A percentile compares a stretch with the other conserved stretches of the same genome.
Conservation (phyloP, 345 rosid species). For the Combretum micranthum region DNA sequence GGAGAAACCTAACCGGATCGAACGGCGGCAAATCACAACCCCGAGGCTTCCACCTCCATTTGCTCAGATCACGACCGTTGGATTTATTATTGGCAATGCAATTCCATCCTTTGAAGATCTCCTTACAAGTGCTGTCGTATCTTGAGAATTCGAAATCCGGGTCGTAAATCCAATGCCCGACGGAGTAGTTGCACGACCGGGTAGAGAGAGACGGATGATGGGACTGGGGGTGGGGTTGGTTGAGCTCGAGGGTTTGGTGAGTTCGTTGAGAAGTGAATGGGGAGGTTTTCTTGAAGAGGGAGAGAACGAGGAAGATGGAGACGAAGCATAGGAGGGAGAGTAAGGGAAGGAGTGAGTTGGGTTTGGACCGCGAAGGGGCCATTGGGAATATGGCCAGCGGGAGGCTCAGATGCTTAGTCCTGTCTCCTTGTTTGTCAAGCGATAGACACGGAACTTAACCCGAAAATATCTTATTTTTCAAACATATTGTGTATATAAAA, state of each 20-base stretch:
- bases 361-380: slow-evolving; percentile 43
- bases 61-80: slow-evolving; percentile 45
- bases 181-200: slow-evolving; percentile 45
- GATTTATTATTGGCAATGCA: slow-evolving; percentile 64
- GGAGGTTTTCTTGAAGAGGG: slow-evolving; percentile 23
- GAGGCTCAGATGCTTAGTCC: not conserved
- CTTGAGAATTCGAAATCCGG: slow-evolving; percentile 22
- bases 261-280: slow-evolving; percentile 15
- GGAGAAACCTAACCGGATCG: slow-evolving; percentile 53
- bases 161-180: slow-evolving; percentile 77
- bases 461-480: too few species aligned
- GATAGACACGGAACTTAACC: too few species aligned
- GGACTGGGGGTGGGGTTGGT: not conserved
- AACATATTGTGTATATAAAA: too few species aligned
- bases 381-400: slow-evolving; percentile 15
- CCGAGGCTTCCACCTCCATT: slow-evolving; percentile 85
- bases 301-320: slow-evolving; percentile 42
- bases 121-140: slow-evolving; percentile 67
- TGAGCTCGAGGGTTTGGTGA: slow-evolving; percentile 4
- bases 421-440: too few species aligned
- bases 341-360: slow-evolving; percentile 47
- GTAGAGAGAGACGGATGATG: not conserved
- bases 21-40: slow-evolving; percentile 53
- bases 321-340: slow-evolving; percentile 47
- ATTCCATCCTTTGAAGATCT: slow-evolving; percentile 96